These are phyloP conservation scores for Aphanocladium album DNA, from an alignment of 2,329 filamentous ascomycete genomes.

Conservation along the genomic window DNA sequence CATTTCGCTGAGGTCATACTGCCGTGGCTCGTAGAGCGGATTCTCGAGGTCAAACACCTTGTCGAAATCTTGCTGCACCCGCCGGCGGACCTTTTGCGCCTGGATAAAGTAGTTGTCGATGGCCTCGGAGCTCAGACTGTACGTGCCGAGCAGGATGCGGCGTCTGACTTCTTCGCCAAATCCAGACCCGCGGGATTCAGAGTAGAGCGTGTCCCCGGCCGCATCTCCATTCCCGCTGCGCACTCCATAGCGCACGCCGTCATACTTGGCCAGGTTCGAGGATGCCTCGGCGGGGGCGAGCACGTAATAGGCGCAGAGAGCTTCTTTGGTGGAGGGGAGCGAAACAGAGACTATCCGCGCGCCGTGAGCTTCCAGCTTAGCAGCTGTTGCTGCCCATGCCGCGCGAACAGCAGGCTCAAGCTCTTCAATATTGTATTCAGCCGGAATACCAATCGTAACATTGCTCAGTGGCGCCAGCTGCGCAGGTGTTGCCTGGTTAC, in stretches of 20 bases:
- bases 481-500: slow-evolving; percentile 26
- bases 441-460: slow-evolving; percentile 52
- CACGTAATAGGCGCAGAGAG: slow-evolving; percentile 90
- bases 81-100: slow-evolving; percentile 78
- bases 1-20: slow-evolving; percentile 58
- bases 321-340: slow-evolving; percentile 76
- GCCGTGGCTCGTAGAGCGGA: slow-evolving; percentile 52
- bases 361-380: slow-evolving; percentile 56
- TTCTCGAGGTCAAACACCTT: slow-evolving; percentile 66
- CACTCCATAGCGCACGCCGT: slow-evolving; percentile 86
- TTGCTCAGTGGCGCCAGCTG: slow-evolving; percentile 23
- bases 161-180: slow-evolving; percentile 84
- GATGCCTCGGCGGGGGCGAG: slow-evolving; percentile 92
- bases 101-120: slow-evolving; percentile 97
- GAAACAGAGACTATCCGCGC: slow-evolving; percentile 71
- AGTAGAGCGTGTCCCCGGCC: slow-evolving; percentile 63
- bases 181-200: slow-evolving; percentile 64
- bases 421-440: slow-evolving; percentile 86
- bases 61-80: slow-evolving; percentile 86
- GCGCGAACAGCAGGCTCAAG: slow-evolving; percentile 63
- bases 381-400: slow-evolving; percentile 63
- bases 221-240: slow-evolving; percentile 49
- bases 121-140: slow-evolving; percentile 81
- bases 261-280: slow-evolving; percentile 94
- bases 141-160: slow-evolving; percentile 83